Evolutionary conservation across 306 rosid species (phyloP), one percentile per base, ranked within the genome.

Genomic region (Quercus bicolor): DNA sequence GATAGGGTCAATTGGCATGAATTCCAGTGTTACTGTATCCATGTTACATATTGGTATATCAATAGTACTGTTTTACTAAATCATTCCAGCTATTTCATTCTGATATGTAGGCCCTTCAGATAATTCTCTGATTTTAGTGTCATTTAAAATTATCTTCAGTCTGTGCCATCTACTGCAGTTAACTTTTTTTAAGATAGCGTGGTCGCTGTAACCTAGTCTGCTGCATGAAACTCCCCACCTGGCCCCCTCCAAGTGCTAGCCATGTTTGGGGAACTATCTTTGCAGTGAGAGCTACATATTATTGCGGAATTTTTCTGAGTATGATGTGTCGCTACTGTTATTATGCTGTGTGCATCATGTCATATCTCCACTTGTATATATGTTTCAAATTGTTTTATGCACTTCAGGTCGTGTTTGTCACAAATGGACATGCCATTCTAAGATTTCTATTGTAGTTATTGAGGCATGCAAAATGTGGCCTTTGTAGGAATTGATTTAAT

Each of bases 401-500:
- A 71, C 34, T 21, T 70, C 0, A 10, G 12, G 11, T 43, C 2
- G 12, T 5, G 9, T 28, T 62, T 57, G 53, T 28, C 53, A 24
- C 57, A 24, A 12, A 10, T 12, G 5, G 8, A 26, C 28, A n/a
- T 62, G 21, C 2, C 21, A 3, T 26, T 59, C 62, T 56, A 14
- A 53, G 54, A 53, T 18, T 19, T 70, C 52, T 51, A 5, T 26
- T 26, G 40, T 80, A 23, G 56, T 81, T 78, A 76, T 55, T 37
- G 13, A 56, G 56, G n/a, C 68, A 56, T 65, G 20, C 51, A 53
- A 48, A 72, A 56, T 31, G n/a, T 53, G 21, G 12, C 56, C 10
- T 14, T 33, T 68, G 11, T 18, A 37, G 28, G 28, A 76, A 21
- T 68, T 68, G 57, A 19, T 71, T 81, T 79, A 75, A 70, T 24